Evolutionary conservation across 306 rosid genomes (phyloP), one percentile per base, ranked within the genome.

Genomic region (Medicago arabica): DNA sequence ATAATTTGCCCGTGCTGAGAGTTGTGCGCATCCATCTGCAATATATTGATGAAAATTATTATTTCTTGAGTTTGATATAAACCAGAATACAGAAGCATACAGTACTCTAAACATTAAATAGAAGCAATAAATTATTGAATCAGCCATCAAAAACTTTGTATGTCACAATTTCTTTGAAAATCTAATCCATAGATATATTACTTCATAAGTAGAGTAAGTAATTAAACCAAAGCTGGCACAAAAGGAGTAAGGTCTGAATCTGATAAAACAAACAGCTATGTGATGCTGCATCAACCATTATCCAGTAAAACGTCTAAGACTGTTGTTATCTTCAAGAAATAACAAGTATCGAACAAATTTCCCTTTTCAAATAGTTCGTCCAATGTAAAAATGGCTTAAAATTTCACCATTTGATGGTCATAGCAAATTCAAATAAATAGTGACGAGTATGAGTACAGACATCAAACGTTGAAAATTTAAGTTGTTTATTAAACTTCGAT

Each of bases 21-120:
- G 71, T 60, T 63, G 43, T 83, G 88, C 3, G 64, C 79, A 60
- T 85, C 93, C 93, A 88, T 90, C 91, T 90, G 86, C 81, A 77
- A 82, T 50, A 66, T 6, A 28, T 54, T n/a, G 31, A 40, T 9
- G 16, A 54, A 65, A 71, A 71, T 59, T 15, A 65, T 18, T 66
- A 66, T 66, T 43, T 64, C 16, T 61, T 74, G 55, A 65, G 44
- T 75, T 54, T 39, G 44, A 59, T 62, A 71, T 46, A 61, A 75
- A 72, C 19, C 21, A 68, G 49, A 28, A 19, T 77, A 21, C 57
- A 74, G 6, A 39, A 19, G 9, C 19, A 74, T 18, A 38, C 7
- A 39, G 17, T 64, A 60, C 58, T 70, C 40, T 36, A 8, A 64
- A 17, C 28, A 62, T 21, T 38, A 58, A 69, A 81, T 16, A 81